Evolutionary conservation across 441 rosid genomes (phyloP), one percentile per base, ranked within the genome.

Genomic region (Erodium texanum): DNA sequence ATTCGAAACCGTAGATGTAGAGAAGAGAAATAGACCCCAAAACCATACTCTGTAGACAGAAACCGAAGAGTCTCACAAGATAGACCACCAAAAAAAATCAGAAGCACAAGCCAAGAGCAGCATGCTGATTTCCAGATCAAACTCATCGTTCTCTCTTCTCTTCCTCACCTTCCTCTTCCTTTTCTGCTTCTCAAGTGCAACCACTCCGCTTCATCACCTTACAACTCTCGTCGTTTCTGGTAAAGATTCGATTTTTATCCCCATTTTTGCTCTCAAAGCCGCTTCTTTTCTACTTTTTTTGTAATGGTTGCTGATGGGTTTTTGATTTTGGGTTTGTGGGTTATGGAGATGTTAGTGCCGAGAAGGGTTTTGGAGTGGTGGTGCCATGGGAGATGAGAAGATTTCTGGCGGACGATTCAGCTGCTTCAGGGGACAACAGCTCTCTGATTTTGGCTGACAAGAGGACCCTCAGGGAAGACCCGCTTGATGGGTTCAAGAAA

Each of bases 391-490:
- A 61, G 27, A 61, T n/a, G 32, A 22, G 64, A 22, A 20, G 27
- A 16, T 20, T 24, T 61, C 32, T 61, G 8, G 59, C 3, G 8
- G 59, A 2, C 29, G 29, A 27, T 27, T 27, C 29, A 27, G 29
- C 29, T 1, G 8, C 45, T 61, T 23, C 59, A 3, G 54, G 41
- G 7, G 22, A 38, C 45, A 68, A 68, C 34, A 59, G 63, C 16
- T 68, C 71, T 63, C 7, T 82, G 24, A 77, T 78, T 43, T 73
- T 82, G 64, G 86, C 86, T 19, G 86, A 75, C 12, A 12, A 70
- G 50, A 76, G 72, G 36, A 82, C 86, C 24, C 66, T 65, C 38
- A 73, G 86, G 20, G 72, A 66, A 71, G 86, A 82, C 67, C 83
- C 83, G 32, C 52, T 69, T 5, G 16, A 76, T 9, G 14, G 70